Percentiles rank a stretch among this genome's conserved stretches.
Conservation (phyloP, 2,329 filamentous ascomycete genomes). For the Rhynchosporium agropyri region DNA sequence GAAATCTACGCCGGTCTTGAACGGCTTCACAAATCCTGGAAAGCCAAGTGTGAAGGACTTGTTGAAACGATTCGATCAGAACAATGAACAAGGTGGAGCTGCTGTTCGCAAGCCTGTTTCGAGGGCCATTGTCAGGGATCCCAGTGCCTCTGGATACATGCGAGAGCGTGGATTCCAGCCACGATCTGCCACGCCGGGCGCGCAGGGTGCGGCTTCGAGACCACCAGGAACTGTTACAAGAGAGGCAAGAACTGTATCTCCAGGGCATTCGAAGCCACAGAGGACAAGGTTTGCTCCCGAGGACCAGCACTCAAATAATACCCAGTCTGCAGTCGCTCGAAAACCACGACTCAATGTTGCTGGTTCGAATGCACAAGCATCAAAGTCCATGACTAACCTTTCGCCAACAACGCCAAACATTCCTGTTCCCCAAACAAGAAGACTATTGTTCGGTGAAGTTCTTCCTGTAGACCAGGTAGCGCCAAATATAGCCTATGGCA, state of each 20-base stretch:
- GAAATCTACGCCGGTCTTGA: conserved; percentile 35
- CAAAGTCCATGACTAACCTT: conserved; percentile 50
- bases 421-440: conserved; percentile 44
- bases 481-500: conserved; percentile 61
- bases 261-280: conserved; percentile 42
- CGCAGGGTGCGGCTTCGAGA: conserved; percentile 26
- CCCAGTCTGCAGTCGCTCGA: conserved; percentile 62
- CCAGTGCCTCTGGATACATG: conserved; percentile 30
- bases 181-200: conserved; percentile 32
- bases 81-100: conserved; percentile 46
- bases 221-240: conserved; percentile 31
- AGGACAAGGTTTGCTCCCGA: conserved; percentile 53
- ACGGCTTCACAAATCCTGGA: conserved; percentile 31
- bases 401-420: conserved; percentile 42
- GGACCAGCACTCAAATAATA: conserved; percentile 55
- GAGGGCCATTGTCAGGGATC: conserved; percentile 31
- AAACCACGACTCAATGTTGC: conserved; percentile 51
- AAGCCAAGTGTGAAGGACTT: conserved; percentile 76
- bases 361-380: conserved; percentile 43
- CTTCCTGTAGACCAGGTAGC: conserved; percentile 59
- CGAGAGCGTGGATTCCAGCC: conserved; percentile 38
- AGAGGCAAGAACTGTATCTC: conserved; percentile 32
- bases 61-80: conserved; percentile 76
- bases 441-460: conserved; percentile 76
- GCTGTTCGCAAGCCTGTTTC: conserved; percentile 35